Conservation (phyloP, 2,329 filamentous ascomycete genomes). For the Diaporthe helianthi region DNA sequence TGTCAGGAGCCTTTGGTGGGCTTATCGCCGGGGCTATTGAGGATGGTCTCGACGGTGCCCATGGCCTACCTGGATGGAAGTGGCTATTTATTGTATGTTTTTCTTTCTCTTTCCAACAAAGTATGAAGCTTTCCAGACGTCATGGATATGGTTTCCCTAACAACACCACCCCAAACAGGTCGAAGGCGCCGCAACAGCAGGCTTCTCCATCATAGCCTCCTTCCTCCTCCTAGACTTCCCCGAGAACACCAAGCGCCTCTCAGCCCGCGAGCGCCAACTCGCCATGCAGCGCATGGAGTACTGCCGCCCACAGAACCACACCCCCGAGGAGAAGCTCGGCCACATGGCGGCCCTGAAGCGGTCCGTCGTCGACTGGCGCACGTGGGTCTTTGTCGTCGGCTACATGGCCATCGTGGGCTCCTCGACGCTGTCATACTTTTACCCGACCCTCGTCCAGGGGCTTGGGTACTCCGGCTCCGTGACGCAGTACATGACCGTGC, state of each 20-base stretch:
- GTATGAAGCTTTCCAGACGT: too few species aligned
- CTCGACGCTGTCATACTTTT: conserved; percentile 60
- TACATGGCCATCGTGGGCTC: conserved; percentile 53
- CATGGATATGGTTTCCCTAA: too few species aligned
- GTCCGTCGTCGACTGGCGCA: conserved; percentile 48
- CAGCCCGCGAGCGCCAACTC: conserved; percentile 63
- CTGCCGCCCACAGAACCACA: conserved; percentile 47
- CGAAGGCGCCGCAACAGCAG: conserved; percentile 64
- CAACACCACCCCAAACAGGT: conserved; percentile 45
- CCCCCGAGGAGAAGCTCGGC: conserved; percentile 60
- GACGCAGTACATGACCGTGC: conserved; percentile 59
- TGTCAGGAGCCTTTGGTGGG: conserved; percentile 70
- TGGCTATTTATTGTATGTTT: conserved; percentile 49
- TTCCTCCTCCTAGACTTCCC: conserved; percentile 76
- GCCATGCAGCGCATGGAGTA: conserved; percentile 65
- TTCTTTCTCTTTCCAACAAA: too few species aligned
- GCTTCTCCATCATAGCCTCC: conserved; percentile 61
- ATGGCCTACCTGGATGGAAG: conserved; percentile 52
- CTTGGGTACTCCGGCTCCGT: conserved; percentile 54
- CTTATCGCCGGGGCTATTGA: conserved; percentile 65
- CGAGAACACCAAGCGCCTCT: conserved; percentile 64
- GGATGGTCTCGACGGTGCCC: conserved; percentile 59
- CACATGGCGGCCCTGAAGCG: conserved; percentile 39
- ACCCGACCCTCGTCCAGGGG: conserved; percentile 58
- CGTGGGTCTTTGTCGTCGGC: conserved; percentile 49